A percentile compares a stretch with the other conserved stretches of the same genome.
phyloP scores from a whole-genome alignment of 2,329 filamentous ascomycete genomes.

The Chrysosporium queenslandicum region DNA sequence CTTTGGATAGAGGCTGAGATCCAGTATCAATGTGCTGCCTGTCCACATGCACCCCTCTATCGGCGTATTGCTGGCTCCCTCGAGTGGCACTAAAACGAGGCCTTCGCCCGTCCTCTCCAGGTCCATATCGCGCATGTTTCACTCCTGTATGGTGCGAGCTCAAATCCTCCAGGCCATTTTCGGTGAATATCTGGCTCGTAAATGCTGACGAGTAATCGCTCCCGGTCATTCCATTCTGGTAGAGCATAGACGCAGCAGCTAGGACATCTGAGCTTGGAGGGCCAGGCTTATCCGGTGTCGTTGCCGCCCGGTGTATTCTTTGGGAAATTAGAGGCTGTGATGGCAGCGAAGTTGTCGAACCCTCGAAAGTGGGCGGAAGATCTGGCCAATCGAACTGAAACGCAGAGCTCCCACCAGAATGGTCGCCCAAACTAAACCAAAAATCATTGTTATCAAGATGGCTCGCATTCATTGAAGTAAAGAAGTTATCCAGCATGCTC shows the following conservation, averaged over 20 bases:
- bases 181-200: constrained; percentile 22
- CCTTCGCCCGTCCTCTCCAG: constrained; percentile 1
- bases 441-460: constrained; percentile 32
- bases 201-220: constrained; percentile 25
- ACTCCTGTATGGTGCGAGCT: background rate
- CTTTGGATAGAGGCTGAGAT: constrained; percentile 29
- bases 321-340: constrained; percentile 1
- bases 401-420: constrained; percentile 1
- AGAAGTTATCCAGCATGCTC: constrained; percentile 45
- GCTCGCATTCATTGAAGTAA: constrained; percentile 34
- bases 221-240: constrained; percentile 29
- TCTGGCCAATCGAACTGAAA: constrained; percentile 36
- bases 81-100: background rate
- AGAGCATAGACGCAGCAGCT: constrained; percentile 45
- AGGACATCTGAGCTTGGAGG: constrained; percentile 43
- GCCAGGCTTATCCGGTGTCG: constrained; percentile 21
- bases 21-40: constrained; percentile 32
- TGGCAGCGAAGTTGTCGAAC: constrained; percentile 54
- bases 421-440: constrained; percentile 26
- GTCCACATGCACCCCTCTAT: constrained; percentile 28
- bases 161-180: constrained; percentile 13
- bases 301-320: background rate
- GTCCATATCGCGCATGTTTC: constrained; percentile 2
- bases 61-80: constrained; percentile 2
- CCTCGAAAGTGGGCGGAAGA: constrained; percentile 56